These are phyloP conservation scores for Candida jianshihensis DNA, from an alignment of 805 yeast species.

Conservation along the genomic window DNA sequence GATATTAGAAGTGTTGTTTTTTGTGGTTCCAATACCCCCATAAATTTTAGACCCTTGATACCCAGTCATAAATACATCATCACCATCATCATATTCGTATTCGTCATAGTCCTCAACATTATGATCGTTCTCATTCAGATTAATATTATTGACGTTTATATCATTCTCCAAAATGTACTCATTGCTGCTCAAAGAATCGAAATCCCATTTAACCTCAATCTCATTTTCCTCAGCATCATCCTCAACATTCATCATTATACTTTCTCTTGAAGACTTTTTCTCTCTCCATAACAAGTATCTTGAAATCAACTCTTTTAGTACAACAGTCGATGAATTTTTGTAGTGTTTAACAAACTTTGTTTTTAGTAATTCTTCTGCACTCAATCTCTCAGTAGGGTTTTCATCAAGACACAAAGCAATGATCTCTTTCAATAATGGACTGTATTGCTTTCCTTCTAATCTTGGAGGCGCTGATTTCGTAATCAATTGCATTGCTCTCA, in stretches of 20 bases:
- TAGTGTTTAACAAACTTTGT: constrained; percentile 64
- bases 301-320: constrained; percentile 67
- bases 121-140: constrained; percentile 16
- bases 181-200: constrained; percentile 69
- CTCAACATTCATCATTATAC: constrained; percentile 33
- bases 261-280: constrained; percentile 47
- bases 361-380: constrained; percentile 77
- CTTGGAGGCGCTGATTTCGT: constrained; percentile 93
- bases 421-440: constrained; percentile 71
- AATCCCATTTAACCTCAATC: constrained; percentile 75
- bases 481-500: constrained; percentile 90
- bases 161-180: constrained; percentile 72
- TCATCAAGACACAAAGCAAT: constrained; percentile 92
- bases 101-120: constrained; percentile 13
- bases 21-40: constrained; percentile 19
- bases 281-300: constrained; percentile 74
- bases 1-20: constrained; percentile 12
- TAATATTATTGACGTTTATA: constrained; percentile 36
- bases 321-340: constrained; percentile 49
- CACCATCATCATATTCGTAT: constrained; percentile 24
- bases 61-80: constrained; percentile 23
- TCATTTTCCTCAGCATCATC: constrained; percentile 35
- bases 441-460: constrained; percentile 81
- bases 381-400: constrained; percentile 79
- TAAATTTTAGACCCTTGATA: constrained; percentile 15